Percentiles rank a stretch among this genome's conserved stretches.
These are phyloP conservation scores for Ustilago shanxiensis DNA, from an alignment of 1,284 basidiomycete species.

Conservation along the genomic window DNA sequence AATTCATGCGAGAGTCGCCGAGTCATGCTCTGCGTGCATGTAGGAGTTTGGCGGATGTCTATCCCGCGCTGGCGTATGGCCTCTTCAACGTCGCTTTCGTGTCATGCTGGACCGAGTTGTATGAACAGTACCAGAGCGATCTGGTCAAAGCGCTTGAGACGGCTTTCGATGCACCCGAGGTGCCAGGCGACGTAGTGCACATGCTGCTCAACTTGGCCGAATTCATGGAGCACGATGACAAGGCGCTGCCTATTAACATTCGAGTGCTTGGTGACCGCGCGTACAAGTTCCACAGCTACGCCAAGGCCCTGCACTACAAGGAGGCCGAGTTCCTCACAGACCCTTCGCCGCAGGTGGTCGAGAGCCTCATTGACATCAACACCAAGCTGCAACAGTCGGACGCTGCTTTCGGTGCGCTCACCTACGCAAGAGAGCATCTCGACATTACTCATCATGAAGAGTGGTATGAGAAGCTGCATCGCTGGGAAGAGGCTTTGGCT, in stretches of 20 bases:
- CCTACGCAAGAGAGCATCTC: constrained; percentile 70
- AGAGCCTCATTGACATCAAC: constrained; percentile 96
- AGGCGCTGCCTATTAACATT: constrained; percentile 92
- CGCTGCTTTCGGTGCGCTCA: constrained; percentile 68
- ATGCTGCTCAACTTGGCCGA: constrained; percentile 95
- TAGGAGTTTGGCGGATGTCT: constrained; percentile 90
- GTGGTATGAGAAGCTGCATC: constrained; percentile 96
- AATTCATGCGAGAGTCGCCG: constrained; percentile 98
- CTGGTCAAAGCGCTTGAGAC: constrained; percentile 89
- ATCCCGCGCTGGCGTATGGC: constrained; percentile 90
- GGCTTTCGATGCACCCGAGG: constrained; percentile 83
- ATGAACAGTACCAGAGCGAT: constrained; percentile 75
- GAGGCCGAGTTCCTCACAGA: constrained; percentile 97
- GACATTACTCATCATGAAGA: constrained; percentile 90
- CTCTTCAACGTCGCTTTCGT: constrained; percentile 98
- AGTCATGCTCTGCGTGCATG: constrained; percentile 97
- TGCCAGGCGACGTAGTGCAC: constrained; percentile 93
- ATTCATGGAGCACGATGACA: constrained; percentile 99
- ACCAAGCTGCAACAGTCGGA: constrained; percentile 87
- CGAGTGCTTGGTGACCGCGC: constrained; percentile 91
- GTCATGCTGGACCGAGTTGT: constrained; percentile 96
- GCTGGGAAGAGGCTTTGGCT: constrained; percentile 93
- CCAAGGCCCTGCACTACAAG: constrained; percentile 98
- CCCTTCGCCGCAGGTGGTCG: constrained; percentile 83
- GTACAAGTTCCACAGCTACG: constrained; percentile 92